phyloP scores from a whole-genome alignment of 2,329 filamentous ascomycete species.

The Cryphonectria carpinicola region DNA sequence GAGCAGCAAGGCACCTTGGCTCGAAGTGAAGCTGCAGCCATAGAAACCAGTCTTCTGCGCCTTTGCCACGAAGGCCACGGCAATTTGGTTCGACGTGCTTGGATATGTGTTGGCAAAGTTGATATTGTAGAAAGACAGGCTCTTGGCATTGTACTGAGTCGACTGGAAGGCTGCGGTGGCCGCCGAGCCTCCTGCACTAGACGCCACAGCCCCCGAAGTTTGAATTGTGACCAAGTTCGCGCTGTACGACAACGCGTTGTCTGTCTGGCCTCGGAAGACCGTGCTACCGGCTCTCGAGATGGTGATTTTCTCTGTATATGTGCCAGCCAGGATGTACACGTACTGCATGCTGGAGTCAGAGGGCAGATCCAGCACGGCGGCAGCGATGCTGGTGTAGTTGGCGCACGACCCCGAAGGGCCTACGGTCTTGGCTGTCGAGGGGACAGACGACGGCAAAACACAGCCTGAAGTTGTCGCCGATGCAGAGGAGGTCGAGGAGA shows the following conservation, averaged over 20 bases:
- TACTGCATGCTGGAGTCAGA: conserved; percentile 47
- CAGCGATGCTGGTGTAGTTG: conserved; percentile 40
- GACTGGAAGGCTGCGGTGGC: conserved; percentile 35
- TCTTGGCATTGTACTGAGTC: conserved; percentile 37
- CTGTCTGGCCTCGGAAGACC: conserved; percentile 53
- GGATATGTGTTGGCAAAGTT: conserved; percentile 34
- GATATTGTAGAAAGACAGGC: conserved; percentile 38
- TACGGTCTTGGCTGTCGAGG: conserved; percentile 27
- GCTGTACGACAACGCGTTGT: conserved; percentile 45
- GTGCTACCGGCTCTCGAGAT: conserved; percentile 49
- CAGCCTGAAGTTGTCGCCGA: not conserved
- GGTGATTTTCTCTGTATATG: conserved; percentile 57
- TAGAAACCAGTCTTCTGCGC: conserved; percentile 20
- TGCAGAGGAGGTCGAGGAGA: not conserved
- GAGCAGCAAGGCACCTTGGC: conserved; percentile 24
- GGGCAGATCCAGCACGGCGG: conserved; percentile 52
- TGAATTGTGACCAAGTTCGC: conserved; percentile 51
- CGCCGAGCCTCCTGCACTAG: conserved; percentile 28
- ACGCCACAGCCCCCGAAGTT: conserved; percentile 21
- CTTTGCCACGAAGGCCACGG: conserved; percentile 22
- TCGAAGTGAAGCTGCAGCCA: conserved; percentile 26
- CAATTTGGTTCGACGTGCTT: conserved; percentile 21
- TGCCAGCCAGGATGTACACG: conserved; percentile 58
- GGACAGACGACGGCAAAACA: conserved; percentile 12
- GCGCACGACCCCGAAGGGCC: conserved; percentile 32